Base-by-base conservation (phyloP, 805 yeast species). In the Metschnikowia chrysomelidarum region DNA sequence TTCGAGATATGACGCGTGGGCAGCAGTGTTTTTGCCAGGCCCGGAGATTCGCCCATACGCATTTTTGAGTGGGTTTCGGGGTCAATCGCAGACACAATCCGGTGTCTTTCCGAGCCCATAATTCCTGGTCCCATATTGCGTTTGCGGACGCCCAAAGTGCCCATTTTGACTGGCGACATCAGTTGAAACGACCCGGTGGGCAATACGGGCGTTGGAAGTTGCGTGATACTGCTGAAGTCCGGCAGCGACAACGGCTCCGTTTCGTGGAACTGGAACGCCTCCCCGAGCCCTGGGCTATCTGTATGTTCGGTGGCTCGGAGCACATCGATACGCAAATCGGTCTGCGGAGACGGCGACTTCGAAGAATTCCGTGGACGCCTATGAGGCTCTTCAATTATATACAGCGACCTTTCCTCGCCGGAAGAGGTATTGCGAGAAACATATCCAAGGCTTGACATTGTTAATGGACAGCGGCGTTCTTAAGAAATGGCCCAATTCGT, bases 181-280 rank as follows among this genome's bases (percentile, higher is more conserved):
- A 28, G 11, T 7, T 34, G 27, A 27, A 43, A 49, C 7, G 32
- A 33, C 18, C 46, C 51, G 24, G 22, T 34, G 32, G 35, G 28
- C 29, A 47, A 14, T 13, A 71, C 49, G 1, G 78, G 78, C 0
- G 76, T 69, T 3, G 78, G 78, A 13, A 72, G 51, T 32, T 64
- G 71, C 2, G 73, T 60, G 11, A 70, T 54, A 9, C 54, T 51
- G 26, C 62, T 65, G 43, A 57, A 60, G 12, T 43, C 36, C 20
- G 27, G 36, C 37, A 27, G 36, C 10, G 30, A 30, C 16, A 23
- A 28, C 25, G 32, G 27, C n/a, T 19, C 30, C 8, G 32, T 12
- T 11, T 21, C 40, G 5, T 30, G 33, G 20, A 27, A 35, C 8
- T 38, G 22, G n/a, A 46, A 42, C 17, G 50, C 36, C 10, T 39